Conservation (phyloP, 345 rosid genomes). For the Citrus unshiu region DNA sequence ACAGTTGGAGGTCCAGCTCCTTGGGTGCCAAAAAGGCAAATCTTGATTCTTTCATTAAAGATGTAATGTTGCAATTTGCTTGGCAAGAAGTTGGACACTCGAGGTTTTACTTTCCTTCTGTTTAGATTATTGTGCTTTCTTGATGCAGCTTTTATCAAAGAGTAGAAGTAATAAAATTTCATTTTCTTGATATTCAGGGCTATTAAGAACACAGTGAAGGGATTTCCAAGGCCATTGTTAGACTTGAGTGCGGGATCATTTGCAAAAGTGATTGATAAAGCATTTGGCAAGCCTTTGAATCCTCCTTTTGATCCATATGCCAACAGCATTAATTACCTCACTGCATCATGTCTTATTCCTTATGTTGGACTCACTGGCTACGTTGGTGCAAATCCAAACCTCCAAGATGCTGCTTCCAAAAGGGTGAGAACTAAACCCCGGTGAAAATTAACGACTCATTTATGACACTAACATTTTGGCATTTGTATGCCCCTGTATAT, state of each 20-base stretch:
- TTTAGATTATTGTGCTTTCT: not conserved
- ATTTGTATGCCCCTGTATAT: no score
- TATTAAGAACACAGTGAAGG: conserved; percentile 51
- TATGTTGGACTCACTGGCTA: conserved; percentile 81
- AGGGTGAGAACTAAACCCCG: conserved; percentile 27
- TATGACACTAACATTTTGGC: no score
- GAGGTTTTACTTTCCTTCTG: conserved; percentile 30
- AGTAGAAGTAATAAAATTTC: not conserved
- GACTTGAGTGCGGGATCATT: conserved; percentile 50
- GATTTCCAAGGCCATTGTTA: conserved; percentile 79
- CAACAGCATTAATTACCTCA: conserved; percentile 47
- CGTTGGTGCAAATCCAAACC: conserved; percentile 67
- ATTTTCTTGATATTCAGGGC: conserved; percentile 42
- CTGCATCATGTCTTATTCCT: conserved; percentile 73
- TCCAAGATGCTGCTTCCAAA: conserved; percentile 37
- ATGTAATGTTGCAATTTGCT: conserved; percentile 69
- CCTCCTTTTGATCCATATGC: conserved; percentile 79
- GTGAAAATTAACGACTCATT: no score
- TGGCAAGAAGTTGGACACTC: conserved; percentile 93
- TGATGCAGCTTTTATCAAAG: no score
- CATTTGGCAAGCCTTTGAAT: conserved; percentile 39
- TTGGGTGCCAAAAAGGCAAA: conserved; percentile 56
- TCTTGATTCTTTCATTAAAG: conserved; percentile 48
- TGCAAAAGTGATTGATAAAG: conserved; percentile 47
- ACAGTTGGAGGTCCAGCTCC: conserved; percentile 78